Evolutionary conservation across 2,329 filamentous ascomycete species (phyloP).

Genomic region (Metarhizium sp.): DNA sequence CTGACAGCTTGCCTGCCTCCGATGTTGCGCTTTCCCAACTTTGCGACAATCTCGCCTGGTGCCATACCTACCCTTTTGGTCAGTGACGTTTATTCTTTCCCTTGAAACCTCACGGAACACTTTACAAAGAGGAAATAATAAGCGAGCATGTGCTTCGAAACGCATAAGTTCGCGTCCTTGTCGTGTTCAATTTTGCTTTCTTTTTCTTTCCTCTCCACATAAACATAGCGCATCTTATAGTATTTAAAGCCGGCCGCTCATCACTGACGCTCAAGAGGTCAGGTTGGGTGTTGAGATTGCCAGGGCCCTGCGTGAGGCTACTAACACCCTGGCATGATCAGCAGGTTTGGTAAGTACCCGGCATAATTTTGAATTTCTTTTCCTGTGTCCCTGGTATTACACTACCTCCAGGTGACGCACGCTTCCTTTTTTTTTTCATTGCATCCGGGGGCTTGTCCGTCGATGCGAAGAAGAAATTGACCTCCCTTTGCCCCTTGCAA

Average conservation of each 20-base stretch:
- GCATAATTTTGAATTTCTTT: neutral
- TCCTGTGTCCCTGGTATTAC: constrained; percentile 34
- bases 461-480: constrained; percentile 26
- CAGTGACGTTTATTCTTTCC: constrained; percentile 5
- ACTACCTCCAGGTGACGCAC: constrained; percentile 36
- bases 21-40: neutral
- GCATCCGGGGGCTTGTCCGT: constrained; percentile 25
- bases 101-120: neutral
- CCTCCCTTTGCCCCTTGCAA: neutral
- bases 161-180: neutral
- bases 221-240: neutral
- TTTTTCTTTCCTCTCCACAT: neutral
- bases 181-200: constrained; percentile 1
- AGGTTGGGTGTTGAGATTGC: constrained; percentile 1
- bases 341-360: neutral
- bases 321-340: constrained; percentile 1
- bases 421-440: constrained; percentile 26
- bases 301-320: constrained; percentile 1
- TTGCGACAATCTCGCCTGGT: neutral
- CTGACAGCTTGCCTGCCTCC: neutral
- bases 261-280: constrained; percentile 1
- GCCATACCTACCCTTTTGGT: constrained; percentile 1
- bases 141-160: neutral
- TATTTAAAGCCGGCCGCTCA: neutral
- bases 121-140: neutral